phyloP scores from a whole-genome alignment of 164 flowering plant genomes.

The Houttuynia cordata region DNA sequence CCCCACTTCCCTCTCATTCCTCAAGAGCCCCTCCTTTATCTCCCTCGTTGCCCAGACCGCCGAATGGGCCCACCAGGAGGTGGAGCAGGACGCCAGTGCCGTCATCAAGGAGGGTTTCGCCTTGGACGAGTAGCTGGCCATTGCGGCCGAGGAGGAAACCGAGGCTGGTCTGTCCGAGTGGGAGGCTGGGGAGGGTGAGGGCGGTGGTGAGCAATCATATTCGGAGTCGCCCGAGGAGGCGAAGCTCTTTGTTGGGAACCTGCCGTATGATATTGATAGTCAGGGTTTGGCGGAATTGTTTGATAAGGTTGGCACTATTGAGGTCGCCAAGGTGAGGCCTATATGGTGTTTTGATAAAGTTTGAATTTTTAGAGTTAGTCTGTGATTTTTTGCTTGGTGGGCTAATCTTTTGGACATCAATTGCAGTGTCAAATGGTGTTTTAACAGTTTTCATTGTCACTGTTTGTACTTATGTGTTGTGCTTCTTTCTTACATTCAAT shows the following conservation, averaged over 20 bases:
- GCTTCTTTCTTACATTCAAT: too few species aligned
- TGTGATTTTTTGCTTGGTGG: not conserved
- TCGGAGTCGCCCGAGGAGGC: conserved; percentile 64
- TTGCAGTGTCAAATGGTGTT: too few species aligned
- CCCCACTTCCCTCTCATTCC: conserved; percentile 15
- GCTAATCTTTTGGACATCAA: not conserved
- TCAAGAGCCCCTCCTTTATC: conserved; percentile 8
- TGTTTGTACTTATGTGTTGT: not conserved
- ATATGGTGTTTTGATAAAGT: too few species aligned
- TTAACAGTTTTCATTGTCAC: not conserved
- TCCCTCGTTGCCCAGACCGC: conserved; percentile 39
- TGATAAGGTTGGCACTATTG: conserved; percentile 69
- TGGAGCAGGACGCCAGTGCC: conserved; percentile 5
- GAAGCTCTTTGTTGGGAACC: conserved; percentile 79
- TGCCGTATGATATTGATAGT: conserved; percentile 76
- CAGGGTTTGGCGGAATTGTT: conserved; percentile 61
- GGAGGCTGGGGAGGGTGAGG: conserved; percentile 9
- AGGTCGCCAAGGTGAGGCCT: conserved; percentile 53
- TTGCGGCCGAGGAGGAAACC: too few species aligned
- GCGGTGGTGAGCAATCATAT: conserved; percentile 6
- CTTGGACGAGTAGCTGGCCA: conserved; percentile 11
- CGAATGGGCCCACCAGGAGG: conserved; percentile 55
- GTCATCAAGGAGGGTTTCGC: conserved; percentile 10
- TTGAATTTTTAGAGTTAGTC: not conserved
- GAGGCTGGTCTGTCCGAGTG: too few species aligned